These are phyloP conservation scores for Aspergillus fumigatus DNA, from an alignment of 2,329 filamentous ascomycete genomes.

Conservation along the genomic window DNA sequence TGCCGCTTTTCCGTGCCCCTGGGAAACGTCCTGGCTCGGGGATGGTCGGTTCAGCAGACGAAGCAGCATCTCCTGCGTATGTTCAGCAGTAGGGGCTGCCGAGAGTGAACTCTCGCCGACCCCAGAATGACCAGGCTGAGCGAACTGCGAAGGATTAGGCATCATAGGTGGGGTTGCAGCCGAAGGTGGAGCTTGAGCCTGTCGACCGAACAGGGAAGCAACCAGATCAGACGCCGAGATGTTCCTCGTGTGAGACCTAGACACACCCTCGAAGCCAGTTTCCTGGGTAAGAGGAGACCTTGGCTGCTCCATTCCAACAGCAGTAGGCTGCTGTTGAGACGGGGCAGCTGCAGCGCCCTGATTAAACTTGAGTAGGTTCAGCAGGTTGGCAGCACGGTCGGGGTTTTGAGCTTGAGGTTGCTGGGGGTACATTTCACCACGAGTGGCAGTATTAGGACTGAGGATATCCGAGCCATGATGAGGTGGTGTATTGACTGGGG, in stretches of 20 bases:
- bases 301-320: slow-evolving; percentile 21
- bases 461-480: slow-evolving; percentile 55
- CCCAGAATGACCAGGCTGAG: slow-evolving; percentile 20
- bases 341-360: slow-evolving; percentile 35
- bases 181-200: slow-evolving; percentile 28
- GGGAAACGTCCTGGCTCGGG: slow-evolving; percentile 21
- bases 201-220: slow-evolving; percentile 51
- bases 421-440: slow-evolving; percentile 39
- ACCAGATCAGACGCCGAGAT: slow-evolving; percentile 56
- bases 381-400: slow-evolving; percentile 53
- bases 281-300: slow-evolving; percentile 26
- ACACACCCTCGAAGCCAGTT: slow-evolving; percentile 14
- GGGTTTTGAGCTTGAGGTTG: slow-evolving; percentile 37
- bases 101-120: slow-evolving; percentile 14
- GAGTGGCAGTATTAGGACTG: slow-evolving; percentile 50
- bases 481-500: slow-evolving; percentile 50
- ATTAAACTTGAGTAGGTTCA: slow-evolving; percentile 64
- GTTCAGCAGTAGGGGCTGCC: slow-evolving; percentile 47
- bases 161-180: slow-evolving; percentile 24
- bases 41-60: slow-evolving; percentile 76
- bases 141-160: slow-evolving; percentile 12
- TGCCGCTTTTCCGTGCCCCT: slow-evolving; percentile 18
- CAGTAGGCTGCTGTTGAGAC: slow-evolving; percentile 26
- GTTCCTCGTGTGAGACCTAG: slow-evolving; percentile 30
- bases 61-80: slow-evolving; percentile 81